Evolutionary conservation across 1,139 yeast genomes (phyloP), one percentile per base, ranked within the genome.

Genomic region (Pichia sp.): DNA sequence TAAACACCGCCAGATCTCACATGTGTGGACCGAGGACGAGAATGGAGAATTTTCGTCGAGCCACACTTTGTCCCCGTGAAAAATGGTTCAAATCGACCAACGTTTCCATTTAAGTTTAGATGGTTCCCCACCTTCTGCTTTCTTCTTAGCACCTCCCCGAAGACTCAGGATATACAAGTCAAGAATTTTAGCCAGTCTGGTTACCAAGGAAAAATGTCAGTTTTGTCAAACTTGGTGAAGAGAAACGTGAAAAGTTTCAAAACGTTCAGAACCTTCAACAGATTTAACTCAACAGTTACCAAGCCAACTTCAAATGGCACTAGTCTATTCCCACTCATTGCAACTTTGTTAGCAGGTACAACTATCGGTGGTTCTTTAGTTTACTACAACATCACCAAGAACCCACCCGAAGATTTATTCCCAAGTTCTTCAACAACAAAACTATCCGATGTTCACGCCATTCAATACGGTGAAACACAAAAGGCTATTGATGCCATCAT

Each of bases 401-500:
- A 45, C 37, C 54, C 62, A 14, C 63, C 64, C 1, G 55, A 54
- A 34, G 55, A 56, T 39, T 35, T 60, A 32, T 67, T 67, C 51
- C 71, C 72, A 2, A 32, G 50, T 4, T 55, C 67, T 1, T 69
- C 72, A 1, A 63, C 61, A 5, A 63, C 71, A 3, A 51, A 55
- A 24, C 53, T 69, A n/a, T 14, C 37, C 1, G 67, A 66, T 22
- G 24, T 60, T 15, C 42, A 55, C 5, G 53, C 67, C 0, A 67
- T 70, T 4, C 42, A 44, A 10, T 69, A 70, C 46, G 71, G 63
- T 4, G 53, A 61, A 17, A 28, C 57, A 11, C 46, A 46, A 12
- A 30, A 39, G 7, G 85, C 83, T 1, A 63, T 77, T 38, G 65
- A 66, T 1, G 78, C 74, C 54, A 62, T 81, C 41, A 57, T 58